Evolutionary conservation across 768 basidiomycete species (phyloP).

Genomic region (Naganishia vaughanmartiniae): DNA sequence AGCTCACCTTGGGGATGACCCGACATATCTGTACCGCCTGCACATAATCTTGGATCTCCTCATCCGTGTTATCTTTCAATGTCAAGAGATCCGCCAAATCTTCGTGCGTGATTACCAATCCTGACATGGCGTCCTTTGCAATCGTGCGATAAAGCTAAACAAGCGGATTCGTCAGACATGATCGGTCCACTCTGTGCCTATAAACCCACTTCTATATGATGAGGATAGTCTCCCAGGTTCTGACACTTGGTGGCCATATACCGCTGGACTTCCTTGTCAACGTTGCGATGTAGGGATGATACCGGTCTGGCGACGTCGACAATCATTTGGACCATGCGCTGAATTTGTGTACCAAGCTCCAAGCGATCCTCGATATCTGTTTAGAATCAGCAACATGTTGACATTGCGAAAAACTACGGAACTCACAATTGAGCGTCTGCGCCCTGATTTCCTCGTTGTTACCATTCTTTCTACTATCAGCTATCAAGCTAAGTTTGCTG

Average conservation of each 20-base stretch:
- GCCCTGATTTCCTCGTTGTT: background rate
- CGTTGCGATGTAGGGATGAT: conserved; percentile 5
- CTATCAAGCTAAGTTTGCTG: conserved; percentile 18
- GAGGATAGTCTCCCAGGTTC: conserved; percentile 12
- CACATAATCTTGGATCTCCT: conserved; percentile 19
- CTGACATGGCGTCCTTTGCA: conserved; percentile 10
- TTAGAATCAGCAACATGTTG: background rate
- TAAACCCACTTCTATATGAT: conserved; percentile 3
- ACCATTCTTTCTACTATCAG: background rate
- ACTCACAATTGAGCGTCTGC: conserved; percentile 12
- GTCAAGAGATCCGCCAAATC: conserved; percentile 25
- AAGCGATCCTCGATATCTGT: conserved; percentile 20
- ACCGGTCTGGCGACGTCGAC: conserved; percentile 6
- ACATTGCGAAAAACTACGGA: background rate
- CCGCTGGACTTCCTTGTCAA: conserved; percentile 17
- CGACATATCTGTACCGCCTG: conserved; percentile 14
- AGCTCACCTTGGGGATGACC: conserved; percentile 16
- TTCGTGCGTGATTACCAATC: conserved; percentile 10
- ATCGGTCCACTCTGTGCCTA: too few relatives aligned
- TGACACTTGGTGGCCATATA: conserved; percentile 20
- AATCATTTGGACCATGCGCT: conserved; percentile 19
- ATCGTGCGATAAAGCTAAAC: conserved; percentile 11
- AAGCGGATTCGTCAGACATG: background rate
- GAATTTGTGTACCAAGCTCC: background rate
- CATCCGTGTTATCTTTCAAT: conserved; percentile 25